Evolutionary conservation across 495 filamentous ascomycete genomes (phyloP).

Genomic region (Penicillium steckii): DNA sequence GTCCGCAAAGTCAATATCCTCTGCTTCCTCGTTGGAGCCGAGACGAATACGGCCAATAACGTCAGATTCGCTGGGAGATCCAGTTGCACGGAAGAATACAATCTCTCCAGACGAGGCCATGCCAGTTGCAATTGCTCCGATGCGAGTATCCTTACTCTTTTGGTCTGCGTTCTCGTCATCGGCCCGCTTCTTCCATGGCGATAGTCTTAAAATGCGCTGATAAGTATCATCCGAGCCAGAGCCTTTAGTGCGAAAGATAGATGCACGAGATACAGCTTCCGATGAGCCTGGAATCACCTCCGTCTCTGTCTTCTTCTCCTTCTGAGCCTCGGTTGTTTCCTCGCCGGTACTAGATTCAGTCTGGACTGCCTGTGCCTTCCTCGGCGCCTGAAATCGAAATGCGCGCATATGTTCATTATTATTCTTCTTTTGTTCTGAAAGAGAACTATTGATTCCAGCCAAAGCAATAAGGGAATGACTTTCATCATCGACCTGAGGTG

Average conservation of each 20-base stretch:
- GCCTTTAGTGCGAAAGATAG: constrained; percentile 60
- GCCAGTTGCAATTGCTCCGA: constrained; percentile 75
- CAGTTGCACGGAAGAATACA: constrained; percentile 70
- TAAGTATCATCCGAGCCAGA: constrained; percentile 61
- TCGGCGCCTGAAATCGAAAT: constrained; percentile 61
- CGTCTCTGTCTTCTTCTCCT: constrained; percentile 24
- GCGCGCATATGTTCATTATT: constrained; percentile 86
- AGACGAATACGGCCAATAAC: constrained; percentile 66
- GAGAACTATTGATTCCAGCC: constrained; percentile 84
- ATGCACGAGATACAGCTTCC: constrained; percentile 53
- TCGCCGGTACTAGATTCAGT: not conserved
- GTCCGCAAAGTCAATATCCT: constrained; percentile 75
- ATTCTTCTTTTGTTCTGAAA: constrained; percentile 63
- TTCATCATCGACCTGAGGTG: constrained; percentile 48
- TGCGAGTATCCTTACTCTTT: constrained; percentile 34
- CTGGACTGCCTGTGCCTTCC: constrained; percentile 15
- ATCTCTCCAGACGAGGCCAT: constrained; percentile 72
- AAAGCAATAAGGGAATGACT: constrained; percentile 57
- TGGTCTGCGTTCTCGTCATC: constrained; percentile 26
- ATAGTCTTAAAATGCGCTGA: constrained; percentile 74
- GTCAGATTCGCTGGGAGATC: constrained; percentile 54
- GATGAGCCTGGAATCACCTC: constrained; percentile 40
- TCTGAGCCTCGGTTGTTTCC: constrained; percentile 9
- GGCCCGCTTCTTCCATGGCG: constrained; percentile 51
- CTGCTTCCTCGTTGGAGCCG: constrained; percentile 63